Evolutionary conservation across 2,329 filamentous ascomycete genomes (phyloP).

Genomic region (Monosporascus sp.): DNA sequence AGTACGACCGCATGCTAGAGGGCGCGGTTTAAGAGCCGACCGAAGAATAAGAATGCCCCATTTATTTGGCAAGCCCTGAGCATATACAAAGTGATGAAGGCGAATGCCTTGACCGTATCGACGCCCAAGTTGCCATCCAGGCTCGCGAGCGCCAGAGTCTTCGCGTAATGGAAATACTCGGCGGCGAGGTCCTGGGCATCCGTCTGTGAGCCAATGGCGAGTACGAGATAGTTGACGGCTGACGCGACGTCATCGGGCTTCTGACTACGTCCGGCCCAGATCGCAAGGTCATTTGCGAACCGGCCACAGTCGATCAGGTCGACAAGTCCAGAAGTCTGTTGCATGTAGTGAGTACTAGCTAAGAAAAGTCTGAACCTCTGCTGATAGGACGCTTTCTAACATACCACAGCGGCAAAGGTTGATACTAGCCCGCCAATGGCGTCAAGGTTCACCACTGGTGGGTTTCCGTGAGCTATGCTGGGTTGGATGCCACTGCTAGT

Average conservation of each 20-base stretch:
- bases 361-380: neutral
- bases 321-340: conserved; percentile 37
- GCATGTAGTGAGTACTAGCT: neutral
- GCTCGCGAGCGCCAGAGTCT: conserved; percentile 37
- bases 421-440: conserved; percentile 12
- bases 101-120: conserved; percentile 44
- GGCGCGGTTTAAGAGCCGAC: conserved; percentile 1
- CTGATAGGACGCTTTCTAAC: neutral
- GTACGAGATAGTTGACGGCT: conserved; percentile 42
- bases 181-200: conserved; percentile 36
- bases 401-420: conserved; percentile 21
- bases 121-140: conserved; percentile 43
- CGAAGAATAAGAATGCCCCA: conserved; percentile 49
- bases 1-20: neutral
- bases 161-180: conserved; percentile 45
- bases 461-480: conserved; percentile 6
- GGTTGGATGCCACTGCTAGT: conserved; percentile 24
- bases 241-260: conserved; percentile 32
- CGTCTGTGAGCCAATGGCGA: conserved; percentile 43
- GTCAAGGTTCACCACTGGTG: conserved; percentile 14
- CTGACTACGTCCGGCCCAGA: conserved; percentile 34
- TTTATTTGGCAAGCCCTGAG: conserved; percentile 51
- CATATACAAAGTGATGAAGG: conserved; percentile 48
- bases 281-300: conserved; percentile 33
- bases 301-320: conserved; percentile 41